Evolutionary conservation across 2,329 filamentous ascomycete species (phyloP).

Genomic region (Fusarium graminum): DNA sequence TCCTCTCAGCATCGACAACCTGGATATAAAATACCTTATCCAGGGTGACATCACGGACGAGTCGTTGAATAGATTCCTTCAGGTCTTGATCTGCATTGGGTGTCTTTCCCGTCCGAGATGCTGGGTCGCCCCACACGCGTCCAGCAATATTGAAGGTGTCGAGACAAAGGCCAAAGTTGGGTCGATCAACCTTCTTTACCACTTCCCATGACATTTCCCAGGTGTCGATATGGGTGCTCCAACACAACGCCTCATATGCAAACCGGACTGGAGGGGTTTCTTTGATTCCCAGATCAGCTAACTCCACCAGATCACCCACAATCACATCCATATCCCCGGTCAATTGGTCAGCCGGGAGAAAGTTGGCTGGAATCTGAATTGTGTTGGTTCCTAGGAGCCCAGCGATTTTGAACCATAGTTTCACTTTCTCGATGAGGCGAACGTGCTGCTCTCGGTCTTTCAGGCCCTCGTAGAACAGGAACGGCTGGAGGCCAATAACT

Average conservation of each 20-base stretch:
- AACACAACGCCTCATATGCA: slow-evolving; percentile 14
- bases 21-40: slow-evolving; percentile 19
- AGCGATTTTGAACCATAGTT: slow-evolving; percentile 14
- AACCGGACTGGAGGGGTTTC: slow-evolving; percentile 9
- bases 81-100: slow-evolving; percentile 17
- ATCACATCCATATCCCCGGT: slow-evolving; percentile 22
- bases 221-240: slow-evolving; percentile 15
- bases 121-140: slow-evolving; percentile 16
- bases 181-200: neutral
- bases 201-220: slow-evolving; percentile 29
- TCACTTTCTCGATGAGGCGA: slow-evolving; percentile 3
- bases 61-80: slow-evolving; percentile 3
- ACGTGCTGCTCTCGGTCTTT: slow-evolving; percentile 7
- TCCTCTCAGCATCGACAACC: slow-evolving; percentile 14
- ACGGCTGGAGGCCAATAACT: slow-evolving; percentile 17
- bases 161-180: slow-evolving; percentile 17
- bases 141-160: slow-evolving; percentile 24
- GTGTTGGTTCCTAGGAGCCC: neutral
- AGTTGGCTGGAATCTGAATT: slow-evolving; percentile 21
- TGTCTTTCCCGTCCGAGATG: slow-evolving; percentile 9
- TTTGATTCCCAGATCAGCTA: slow-evolving; percentile 9
- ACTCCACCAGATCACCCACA: neutral
- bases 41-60: neutral
- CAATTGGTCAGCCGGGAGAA: slow-evolving; percentile 19
- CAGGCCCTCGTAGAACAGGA: slow-evolving; percentile 17